Evolutionary conservation across 768 basidiomycete species (phyloP).

Genomic region (Pisolithus tinctorius): DNA sequence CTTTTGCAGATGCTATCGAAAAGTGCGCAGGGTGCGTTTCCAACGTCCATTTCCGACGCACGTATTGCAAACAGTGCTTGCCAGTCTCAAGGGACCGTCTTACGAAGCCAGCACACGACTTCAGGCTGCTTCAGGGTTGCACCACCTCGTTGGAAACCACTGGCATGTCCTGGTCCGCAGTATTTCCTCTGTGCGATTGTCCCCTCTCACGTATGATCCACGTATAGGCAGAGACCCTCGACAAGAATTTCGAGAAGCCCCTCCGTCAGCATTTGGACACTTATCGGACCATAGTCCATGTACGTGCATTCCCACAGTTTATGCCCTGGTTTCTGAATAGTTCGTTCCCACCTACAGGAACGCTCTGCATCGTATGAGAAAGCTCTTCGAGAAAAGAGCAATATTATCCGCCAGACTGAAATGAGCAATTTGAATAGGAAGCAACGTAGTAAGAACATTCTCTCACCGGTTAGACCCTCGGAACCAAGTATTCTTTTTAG

Average conservation of each 20-base stretch:
- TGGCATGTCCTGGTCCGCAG: conserved; percentile 80
- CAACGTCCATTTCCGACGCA: background rate
- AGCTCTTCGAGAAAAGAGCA: conserved; percentile 75
- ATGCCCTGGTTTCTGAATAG: background rate
- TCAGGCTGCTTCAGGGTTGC: conserved; percentile 81
- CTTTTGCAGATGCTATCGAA: conserved; percentile 83
- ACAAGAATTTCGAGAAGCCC: conserved; percentile 85
- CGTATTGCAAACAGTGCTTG: background rate
- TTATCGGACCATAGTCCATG: conserved; percentile 68
- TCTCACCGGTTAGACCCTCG: conserved; percentile 1
- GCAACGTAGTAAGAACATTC: conserved; percentile 62
- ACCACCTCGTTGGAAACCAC: conserved; percentile 88
- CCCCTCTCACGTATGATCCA: conserved; percentile 1
- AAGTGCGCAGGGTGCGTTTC: conserved; percentile 67
- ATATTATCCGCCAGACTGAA: conserved; percentile 80
- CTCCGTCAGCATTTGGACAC: conserved; percentile 77
- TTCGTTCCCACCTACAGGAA: conserved; percentile 44
- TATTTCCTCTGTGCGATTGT: conserved; percentile 5
- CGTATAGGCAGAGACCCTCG: conserved; percentile 71
- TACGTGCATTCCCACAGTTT: conserved; percentile 28
- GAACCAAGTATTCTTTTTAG: conserved; percentile 32
- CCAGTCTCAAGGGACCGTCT: conserved; percentile 68
- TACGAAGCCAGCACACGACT: conserved; percentile 78
- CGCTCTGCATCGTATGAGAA: conserved; percentile 81
- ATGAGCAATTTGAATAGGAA: conserved; percentile 77